Evolutionary conservation across 1,284 basidiomycete genomes (phyloP).

Genomic region (Macrocystidia cucumis): DNA sequence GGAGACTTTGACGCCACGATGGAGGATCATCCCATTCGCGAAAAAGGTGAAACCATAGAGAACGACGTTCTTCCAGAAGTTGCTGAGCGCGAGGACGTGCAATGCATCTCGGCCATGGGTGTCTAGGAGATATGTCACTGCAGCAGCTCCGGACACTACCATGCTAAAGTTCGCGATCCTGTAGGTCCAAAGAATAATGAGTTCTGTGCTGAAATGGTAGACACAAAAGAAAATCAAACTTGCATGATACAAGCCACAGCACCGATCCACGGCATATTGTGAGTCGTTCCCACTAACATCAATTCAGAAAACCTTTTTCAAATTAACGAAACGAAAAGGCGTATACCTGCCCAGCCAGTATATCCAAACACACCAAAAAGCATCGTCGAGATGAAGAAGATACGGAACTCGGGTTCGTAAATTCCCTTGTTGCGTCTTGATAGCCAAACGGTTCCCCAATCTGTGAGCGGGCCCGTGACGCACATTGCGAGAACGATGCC

Average conservation of each 20-base stretch:
- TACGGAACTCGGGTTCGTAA: conserved; percentile 39
- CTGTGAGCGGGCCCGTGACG: conserved; percentile 32
- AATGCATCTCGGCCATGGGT: conserved; percentile 31
- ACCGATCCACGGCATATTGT: conserved; percentile 36
- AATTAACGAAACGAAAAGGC: not conserved
- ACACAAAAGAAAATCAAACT: conserved; percentile 11
- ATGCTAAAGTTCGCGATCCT: conserved; percentile 33
- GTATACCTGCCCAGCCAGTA: conserved; percentile 32
- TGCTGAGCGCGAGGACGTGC: conserved; percentile 33
- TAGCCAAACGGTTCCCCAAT: conserved; percentile 33
- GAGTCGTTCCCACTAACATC: conserved; percentile 24
- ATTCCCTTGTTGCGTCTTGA: conserved; percentile 33
- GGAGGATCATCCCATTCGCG: conserved; percentile 32
- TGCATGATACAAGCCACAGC: conserved; percentile 33
- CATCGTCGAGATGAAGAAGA: conserved; percentile 33
- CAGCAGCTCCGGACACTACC: conserved; percentile 30
- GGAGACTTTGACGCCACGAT: conserved; percentile 27
- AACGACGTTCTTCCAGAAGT: conserved; percentile 37
- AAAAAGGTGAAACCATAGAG: conserved; percentile 37
- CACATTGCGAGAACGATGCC: conserved; percentile 31
- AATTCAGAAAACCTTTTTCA: not conserved
- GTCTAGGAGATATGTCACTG: conserved; percentile 36
- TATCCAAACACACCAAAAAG: conserved; percentile 36
- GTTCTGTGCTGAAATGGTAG: not conserved
- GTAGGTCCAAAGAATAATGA: not conserved